phyloP scores from a whole-genome alignment of 768 basidiomycete species.

The Mycena crocata region DNA sequence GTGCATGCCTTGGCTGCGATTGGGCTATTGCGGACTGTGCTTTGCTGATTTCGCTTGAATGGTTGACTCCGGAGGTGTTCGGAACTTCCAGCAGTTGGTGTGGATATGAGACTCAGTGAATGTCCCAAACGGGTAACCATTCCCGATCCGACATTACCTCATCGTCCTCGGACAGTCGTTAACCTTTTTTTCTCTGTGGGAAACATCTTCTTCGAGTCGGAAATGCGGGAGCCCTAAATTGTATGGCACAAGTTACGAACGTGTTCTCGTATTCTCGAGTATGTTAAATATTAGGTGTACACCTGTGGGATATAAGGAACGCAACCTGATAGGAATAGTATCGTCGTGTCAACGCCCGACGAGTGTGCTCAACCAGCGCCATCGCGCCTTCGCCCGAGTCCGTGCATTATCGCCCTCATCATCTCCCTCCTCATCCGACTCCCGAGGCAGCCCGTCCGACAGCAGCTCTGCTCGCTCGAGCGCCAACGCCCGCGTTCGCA shows the following conservation, averaged over 20 bases:
- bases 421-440: constrained; percentile 26
- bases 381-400: constrained; percentile 26
- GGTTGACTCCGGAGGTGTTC: no score
- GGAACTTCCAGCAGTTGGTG: no score
- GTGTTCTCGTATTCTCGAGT: not conserved
- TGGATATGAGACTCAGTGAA: no score
- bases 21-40: constrained; percentile 22
- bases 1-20: no score
- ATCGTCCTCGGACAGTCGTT: no score
- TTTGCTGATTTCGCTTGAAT: constrained; percentile 16
- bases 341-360: constrained; percentile 1
- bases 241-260: not conserved
- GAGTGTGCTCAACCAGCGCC: constrained; percentile 31
- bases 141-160: no score
- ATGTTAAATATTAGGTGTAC: constrained; percentile 17
- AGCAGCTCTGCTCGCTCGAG: constrained; percentile 19
- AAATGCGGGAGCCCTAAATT: no score
- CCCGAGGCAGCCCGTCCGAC: constrained; percentile 6
- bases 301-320: not conserved
- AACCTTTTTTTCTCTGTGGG: no score
- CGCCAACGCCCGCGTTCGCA: constrained; percentile 34
- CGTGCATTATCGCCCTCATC: constrained; percentile 26
- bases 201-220: no score
- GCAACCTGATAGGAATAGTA: constrained; percentile 2
- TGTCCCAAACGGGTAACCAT: no score